These are phyloP conservation scores for Erysiphe pulchra DNA, from an alignment of 2,329 filamentous ascomycete genomes.

Conservation along the genomic window DNA sequence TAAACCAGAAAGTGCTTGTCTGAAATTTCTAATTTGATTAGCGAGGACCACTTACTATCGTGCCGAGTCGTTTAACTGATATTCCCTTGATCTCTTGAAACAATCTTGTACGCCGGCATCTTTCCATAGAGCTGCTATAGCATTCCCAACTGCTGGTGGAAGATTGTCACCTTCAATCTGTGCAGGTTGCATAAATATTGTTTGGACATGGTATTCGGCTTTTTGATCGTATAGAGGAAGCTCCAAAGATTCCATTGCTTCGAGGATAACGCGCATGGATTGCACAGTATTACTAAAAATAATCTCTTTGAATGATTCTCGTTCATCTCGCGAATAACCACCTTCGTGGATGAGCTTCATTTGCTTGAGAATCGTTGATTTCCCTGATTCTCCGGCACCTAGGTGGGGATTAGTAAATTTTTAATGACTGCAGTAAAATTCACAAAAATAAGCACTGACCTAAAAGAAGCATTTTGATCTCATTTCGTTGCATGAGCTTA, in stretches of 20 bases:
- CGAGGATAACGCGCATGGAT: slow-evolving; percentile 74
- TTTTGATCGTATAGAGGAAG: slow-evolving; percentile 48
- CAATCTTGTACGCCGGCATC: slow-evolving; percentile 68
- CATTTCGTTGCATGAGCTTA: slow-evolving; percentile 95
- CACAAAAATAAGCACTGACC: slow-evolving; percentile 30
- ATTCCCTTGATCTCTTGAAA: slow-evolving; percentile 67
- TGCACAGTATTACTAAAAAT: slow-evolving; percentile 90
- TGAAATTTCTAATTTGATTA: too few species aligned
- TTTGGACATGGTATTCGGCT: slow-evolving; percentile 14
- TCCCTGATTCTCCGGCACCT: slow-evolving; percentile 78
- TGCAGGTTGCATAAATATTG: slow-evolving; percentile 16
- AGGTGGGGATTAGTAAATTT: neutral
- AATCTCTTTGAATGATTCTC: slow-evolving; percentile 81
- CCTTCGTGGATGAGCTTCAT: slow-evolving; percentile 99
- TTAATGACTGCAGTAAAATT: too few species aligned
- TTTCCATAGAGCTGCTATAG: slow-evolving; percentile 62
- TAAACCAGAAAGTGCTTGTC: too few species aligned
- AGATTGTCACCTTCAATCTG: slow-evolving; percentile 65
- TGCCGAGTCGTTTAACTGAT: slow-evolving; percentile 85
- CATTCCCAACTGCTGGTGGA: slow-evolving; percentile 50
- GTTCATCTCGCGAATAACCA: slow-evolving; percentile 90
- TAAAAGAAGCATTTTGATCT: slow-evolving; percentile 98
- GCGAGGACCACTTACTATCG: slow-evolving; percentile 44
- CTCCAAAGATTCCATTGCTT: slow-evolving; percentile 70
- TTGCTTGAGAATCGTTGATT: slow-evolving; percentile 90